A percentile compares a stretch with the other conserved stretches of the same genome.
These are phyloP conservation scores for Gentiana macrophylla DNA, from an alignment of 257 asterid genomes.

Conservation along the genomic window DNA sequence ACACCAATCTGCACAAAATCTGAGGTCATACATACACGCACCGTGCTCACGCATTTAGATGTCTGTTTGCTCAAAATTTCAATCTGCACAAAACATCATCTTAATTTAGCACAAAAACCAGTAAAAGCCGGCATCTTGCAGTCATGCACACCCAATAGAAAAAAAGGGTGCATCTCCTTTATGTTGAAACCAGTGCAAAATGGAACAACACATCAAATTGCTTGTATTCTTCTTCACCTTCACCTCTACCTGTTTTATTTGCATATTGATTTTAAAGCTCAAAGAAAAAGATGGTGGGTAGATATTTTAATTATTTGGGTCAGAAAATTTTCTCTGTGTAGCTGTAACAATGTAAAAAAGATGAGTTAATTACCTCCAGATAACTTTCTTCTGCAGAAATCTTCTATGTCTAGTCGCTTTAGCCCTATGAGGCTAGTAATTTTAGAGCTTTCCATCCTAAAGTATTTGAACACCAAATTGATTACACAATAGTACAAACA, in stretches of 20 bases:
- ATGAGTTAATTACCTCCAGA: conserved; percentile 55
- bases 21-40: background rate
- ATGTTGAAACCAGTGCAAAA: background rate
- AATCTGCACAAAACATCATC: background rate
- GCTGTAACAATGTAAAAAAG: background rate
- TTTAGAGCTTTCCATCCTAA: conserved; percentile 93
- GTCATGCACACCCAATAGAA: background rate
- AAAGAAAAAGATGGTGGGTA: background rate
- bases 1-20: background rate
- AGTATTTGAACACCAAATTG: conserved; percentile 4
- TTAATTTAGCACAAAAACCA: background rate
- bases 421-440: conserved; percentile 92
- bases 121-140: background rate
- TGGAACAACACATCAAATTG: conserved; percentile 30
- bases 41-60: background rate
- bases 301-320: background rate
- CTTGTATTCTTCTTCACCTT: conserved; percentile 82
- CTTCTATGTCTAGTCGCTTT: conserved; percentile 94
- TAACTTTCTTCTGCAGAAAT: conserved; percentile 90
- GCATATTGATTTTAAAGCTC: conserved; percentile 2
- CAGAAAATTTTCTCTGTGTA: background rate
- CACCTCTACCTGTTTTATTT: too few relatives aligned
- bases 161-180: background rate
- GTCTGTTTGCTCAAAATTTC: conserved; percentile 1
- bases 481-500: background rate